Conservation (phyloP, 2,329 filamentous ascomycete genomes). For the Clathrospora elynae region DNA sequence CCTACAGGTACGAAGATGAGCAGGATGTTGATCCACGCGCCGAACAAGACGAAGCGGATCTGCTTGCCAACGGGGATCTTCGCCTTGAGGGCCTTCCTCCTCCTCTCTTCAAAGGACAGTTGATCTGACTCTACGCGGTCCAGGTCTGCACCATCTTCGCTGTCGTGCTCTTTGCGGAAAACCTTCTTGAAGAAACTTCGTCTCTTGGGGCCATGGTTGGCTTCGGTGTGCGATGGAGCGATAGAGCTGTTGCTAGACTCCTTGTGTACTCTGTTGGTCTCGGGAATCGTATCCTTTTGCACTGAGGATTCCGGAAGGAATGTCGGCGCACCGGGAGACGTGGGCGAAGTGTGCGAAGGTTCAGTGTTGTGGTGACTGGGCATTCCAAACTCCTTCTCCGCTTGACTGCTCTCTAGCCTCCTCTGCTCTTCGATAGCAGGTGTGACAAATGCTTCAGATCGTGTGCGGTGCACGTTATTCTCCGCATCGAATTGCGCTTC, state of each 20-base stretch:
- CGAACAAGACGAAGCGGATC: slow-evolving; percentile 74
- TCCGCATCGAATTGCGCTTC: slow-evolving; percentile 38
- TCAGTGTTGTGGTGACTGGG: slow-evolving; percentile 40
- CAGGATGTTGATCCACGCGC: slow-evolving; percentile 85
- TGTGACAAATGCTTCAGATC: slow-evolving; percentile 31
- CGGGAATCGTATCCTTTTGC: slow-evolving; percentile 13
- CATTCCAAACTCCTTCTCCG: slow-evolving; percentile 36
- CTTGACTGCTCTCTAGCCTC: slow-evolving; percentile 29
- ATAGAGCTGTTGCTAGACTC: slow-evolving; percentile 33
- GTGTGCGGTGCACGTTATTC: slow-evolving; percentile 29
- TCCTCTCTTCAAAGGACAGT: slow-evolving; percentile 39
- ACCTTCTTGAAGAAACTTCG: slow-evolving; percentile 42
- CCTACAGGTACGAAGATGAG: slow-evolving; percentile 79
- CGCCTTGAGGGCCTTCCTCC: slow-evolving; percentile 37
- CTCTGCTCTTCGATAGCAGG: slow-evolving; percentile 35
- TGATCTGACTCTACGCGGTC: slow-evolving; percentile 30
- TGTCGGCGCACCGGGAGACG: slow-evolving; percentile 18
- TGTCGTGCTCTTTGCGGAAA: slow-evolving; percentile 33
- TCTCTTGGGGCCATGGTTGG: slow-evolving; percentile 24
- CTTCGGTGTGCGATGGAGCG: slow-evolving; percentile 16
- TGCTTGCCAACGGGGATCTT: slow-evolving; percentile 55
- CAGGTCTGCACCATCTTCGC: slow-evolving; percentile 20
- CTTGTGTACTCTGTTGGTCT: slow-evolving; percentile 21
- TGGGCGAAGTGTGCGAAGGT: slow-evolving; percentile 30
- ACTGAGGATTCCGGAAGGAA: slow-evolving; percentile 12